Evolutionary conservation across 495 filamentous ascomycete species (phyloP), one percentile per base, ranked within the genome.

Genomic region (Cercophora scortea): DNA sequence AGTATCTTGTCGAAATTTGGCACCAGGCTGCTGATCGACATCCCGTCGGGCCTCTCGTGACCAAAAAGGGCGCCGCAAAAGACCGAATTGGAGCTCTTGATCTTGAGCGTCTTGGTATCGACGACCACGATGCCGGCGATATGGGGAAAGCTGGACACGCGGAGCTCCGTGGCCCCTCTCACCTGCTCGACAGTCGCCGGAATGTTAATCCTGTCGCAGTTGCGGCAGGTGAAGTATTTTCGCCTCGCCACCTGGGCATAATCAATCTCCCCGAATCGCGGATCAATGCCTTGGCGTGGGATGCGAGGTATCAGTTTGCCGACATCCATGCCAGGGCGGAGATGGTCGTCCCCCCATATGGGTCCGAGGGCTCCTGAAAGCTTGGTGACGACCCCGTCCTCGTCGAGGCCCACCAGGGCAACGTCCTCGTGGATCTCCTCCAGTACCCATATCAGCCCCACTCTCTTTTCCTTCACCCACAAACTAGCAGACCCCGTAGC

Each of bases 351-450:
- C 18, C 92, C 90, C 85, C 90, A 96, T 44, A 96, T 89, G 13
- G 83, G 79, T 17, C 80, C 82, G 2, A 79, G 77, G 40, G 84
- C 80, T 25, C 93, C 93, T 12, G 79, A 75, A 18, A 84, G 77
- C 43, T 77, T 79, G 13, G 78, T 72, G 13, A 96, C 76, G 36
- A 78, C 76, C 47, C 89, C 90, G 32, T 86, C 81, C 40, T 85
- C 79, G 60, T 92, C 89, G 19, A 90, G 76, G 25, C 65, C 77
- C 9, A 98, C 59, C 50, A 77, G 76, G 32, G 87, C 90, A 36
- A 92, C 83, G 63, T 98, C 90, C 72, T 98, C 93, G 49, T 89
- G 89, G 49, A 98, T 96, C 67, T 98, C 93, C 69, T 98, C 93
- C 5, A 98, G 64, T 13, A 98, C 93, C 93, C 93, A 98, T 49